Base-by-base conservation (phyloP, 768 basidiomycete genomes). In the Lactarius tabidus region DNA sequence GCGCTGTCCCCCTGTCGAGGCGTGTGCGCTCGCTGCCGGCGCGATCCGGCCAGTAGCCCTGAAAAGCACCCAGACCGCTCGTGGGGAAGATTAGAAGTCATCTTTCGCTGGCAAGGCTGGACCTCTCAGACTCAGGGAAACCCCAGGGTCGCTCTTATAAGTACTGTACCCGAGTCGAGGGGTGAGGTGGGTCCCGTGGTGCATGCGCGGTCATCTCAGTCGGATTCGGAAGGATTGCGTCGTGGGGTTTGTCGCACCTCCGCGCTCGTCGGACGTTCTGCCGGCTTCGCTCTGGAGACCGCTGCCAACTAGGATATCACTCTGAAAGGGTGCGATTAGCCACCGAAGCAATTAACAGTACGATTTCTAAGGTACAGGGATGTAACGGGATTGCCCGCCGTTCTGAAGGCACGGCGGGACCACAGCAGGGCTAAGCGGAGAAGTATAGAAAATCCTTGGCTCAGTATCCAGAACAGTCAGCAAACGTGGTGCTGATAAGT, bases 221-320 rank as follows among this genome's bases (percentile, higher is more conserved):
- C 52, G 58, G 52, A 58, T 64, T 45, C 58, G 55, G 51, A n/a
- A 59, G 52, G 17, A 29, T 33, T 43, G 29, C 29, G 57, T 55
- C 17, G 57, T 29, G 20, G 55, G 36, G 55, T 67, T 67, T 52
- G 67, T 66, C 56, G 67, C 64, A 28, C 56, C 64, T 68, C 67
- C 67, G 67, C 58, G 59, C 59, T 68, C n/a, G 64, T 66, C 67
- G 67, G 67, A 68, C 38, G 51, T 66, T 52, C 64, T 60, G 39
- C 56, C 67, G 59, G 59, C 67, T 67, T 67, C 43, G 54, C 28
- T 9, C 12, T 53, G 29, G 15, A 52, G 55, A 20, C 48, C 53
- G 59, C 51, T 51, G 55, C 58, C 59, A 48, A 57, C 33, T 43
- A 45, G 20, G 45, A 65, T 57, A 59, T 52, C 64, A 65, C 56